Base-by-base conservation (phyloP, 2,329 filamentous ascomycete genomes). In the Penicillium olsonii region DNA sequence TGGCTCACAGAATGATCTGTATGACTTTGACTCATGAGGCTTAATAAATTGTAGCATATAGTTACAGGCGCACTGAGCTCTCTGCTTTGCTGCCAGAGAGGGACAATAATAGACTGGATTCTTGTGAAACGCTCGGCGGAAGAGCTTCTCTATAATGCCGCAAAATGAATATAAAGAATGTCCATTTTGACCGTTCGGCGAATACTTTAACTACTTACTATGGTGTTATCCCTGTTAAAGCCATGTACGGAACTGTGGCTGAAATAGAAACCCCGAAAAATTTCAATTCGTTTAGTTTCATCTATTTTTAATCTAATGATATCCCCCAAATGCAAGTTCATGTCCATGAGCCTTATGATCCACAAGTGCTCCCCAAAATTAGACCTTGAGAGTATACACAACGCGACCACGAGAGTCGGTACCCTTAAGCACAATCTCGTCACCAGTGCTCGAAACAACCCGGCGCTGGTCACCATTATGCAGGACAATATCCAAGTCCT, bases 381-480 rank as follows among this genome's bases (percentile, higher is more conserved):
- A 65, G 27, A 52, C 55, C 52, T 54, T 61, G 8, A 70, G 24
- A 33, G 63, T 68, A 53, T 66, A 70, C 20, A 69, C 63, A 29
- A 52, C 48, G 2, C 67, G 60, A 2, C 65, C 67, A 2, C 60
- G 61, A 7, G 43, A 17, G 40, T 68, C 66, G 38, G 39, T 56
- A 1, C 62, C 63, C 54, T 66, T 65, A 12, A 55, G 62, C 18
- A 63, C 57, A 33, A 70, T 56, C 3, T 56, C 51, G 53, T 62
- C 57, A 2, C 68, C 71, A 41, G 54, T 56, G 52, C 55, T 61
- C 15, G 54, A 75, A 52, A 56, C 53, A 37, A 78, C 67, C n/a
- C 63, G 56, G 33, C 79, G 68, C 35, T 59, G 50, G 61, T 84
- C 81, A 0, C 78, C 78, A 18, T 73, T 60, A 2, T 79, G 80